Conservation (phyloP, 2,329 filamentous ascomycete genomes). For the Pseudogymnoascus sp. region DNA sequence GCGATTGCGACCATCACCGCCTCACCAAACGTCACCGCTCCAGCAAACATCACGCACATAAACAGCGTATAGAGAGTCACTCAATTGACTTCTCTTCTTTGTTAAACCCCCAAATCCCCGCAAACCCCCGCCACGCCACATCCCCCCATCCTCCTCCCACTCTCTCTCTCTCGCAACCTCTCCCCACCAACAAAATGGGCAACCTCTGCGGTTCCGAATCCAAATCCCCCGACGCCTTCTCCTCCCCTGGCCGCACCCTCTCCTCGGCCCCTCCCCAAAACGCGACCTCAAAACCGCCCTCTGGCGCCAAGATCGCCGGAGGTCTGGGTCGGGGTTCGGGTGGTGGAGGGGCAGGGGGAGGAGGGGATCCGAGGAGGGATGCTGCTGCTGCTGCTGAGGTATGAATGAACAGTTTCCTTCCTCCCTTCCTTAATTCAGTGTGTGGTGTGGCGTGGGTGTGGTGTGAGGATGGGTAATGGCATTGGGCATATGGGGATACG, state of each 20-base stretch:
- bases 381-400: slow-evolving; percentile 84
- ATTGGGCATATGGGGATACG: background rate
- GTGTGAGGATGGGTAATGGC: no score
- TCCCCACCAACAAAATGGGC: slow-evolving; percentile 7
- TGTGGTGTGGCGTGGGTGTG: no score
- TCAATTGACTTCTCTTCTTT: background rate
- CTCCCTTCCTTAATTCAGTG: no score
- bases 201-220: slow-evolving; percentile 4
- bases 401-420: slow-evolving; percentile 7
- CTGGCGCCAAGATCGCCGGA: slow-evolving; percentile 43
- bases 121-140: slow-evolving; percentile 60
- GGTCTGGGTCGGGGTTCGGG: slow-evolving; percentile 48
- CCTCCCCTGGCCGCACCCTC: slow-evolving; percentile 4
- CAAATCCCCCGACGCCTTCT: background rate
- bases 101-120: background rate
- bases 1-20: background rate
- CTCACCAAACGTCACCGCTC: background rate
- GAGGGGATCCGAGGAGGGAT: slow-evolving; percentile 54
- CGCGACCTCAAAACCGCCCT: slow-evolving; percentile 4
- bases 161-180: slow-evolving; percentile 22
- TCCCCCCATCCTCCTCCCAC: slow-evolving; percentile 58
- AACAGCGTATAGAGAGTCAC: background rate
- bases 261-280: slow-evolving; percentile 13
- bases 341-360: slow-evolving; percentile 14
- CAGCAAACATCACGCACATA: background rate